Evolutionary conservation across 805 yeast species (phyloP).

Genomic region (Yarrowia phangngaensis): DNA sequence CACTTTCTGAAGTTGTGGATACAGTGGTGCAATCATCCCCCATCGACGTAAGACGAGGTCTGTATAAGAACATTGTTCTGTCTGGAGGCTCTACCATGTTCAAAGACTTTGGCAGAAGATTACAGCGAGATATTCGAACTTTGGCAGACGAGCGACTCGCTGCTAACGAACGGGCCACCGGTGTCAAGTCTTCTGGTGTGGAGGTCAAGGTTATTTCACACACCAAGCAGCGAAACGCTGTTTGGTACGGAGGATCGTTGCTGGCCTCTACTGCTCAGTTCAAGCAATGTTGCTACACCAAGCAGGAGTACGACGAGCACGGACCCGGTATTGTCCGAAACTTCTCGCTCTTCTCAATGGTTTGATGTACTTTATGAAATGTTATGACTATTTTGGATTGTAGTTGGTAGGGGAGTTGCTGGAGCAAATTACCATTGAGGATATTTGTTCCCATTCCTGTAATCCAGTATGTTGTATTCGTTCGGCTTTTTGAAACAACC

Average conservation of each 20-base stretch:
- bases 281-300: slow-evolving; percentile 93
- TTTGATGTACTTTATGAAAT: slow-evolving; percentile 36
- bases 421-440: too few relatives aligned
- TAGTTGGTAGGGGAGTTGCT: too few relatives aligned
- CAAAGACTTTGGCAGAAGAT: slow-evolving; percentile 94
- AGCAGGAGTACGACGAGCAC: slow-evolving; percentile 93
- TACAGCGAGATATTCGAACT: slow-evolving; percentile 87
- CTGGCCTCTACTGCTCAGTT: slow-evolving; percentile 97
- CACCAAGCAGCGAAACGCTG: slow-evolving; percentile 96
- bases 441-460: too few relatives aligned
- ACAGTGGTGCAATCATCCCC: slow-evolving; percentile 93
- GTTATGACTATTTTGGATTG: too few relatives aligned
- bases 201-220: slow-evolving; percentile 96
- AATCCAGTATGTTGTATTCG: too few relatives aligned
- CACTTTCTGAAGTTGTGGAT: slow-evolving; percentile 94
- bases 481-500: too few relatives aligned
- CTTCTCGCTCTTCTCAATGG: slow-evolving; percentile 89
- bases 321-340: slow-evolving; percentile 98
- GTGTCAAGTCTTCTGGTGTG: slow-evolving; percentile 81
- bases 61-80: slow-evolving; percentile 90
- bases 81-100: slow-evolving; percentile 99
- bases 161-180: slow-evolving; percentile 69
- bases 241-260: slow-evolving; percentile 98
- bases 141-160: slow-evolving; percentile 87
- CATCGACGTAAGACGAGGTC: slow-evolving; percentile 94